phyloP scores from a whole-genome alignment of 2,329 filamentous ascomycete genomes.

The Purpureocillium takamizusanense region DNA sequence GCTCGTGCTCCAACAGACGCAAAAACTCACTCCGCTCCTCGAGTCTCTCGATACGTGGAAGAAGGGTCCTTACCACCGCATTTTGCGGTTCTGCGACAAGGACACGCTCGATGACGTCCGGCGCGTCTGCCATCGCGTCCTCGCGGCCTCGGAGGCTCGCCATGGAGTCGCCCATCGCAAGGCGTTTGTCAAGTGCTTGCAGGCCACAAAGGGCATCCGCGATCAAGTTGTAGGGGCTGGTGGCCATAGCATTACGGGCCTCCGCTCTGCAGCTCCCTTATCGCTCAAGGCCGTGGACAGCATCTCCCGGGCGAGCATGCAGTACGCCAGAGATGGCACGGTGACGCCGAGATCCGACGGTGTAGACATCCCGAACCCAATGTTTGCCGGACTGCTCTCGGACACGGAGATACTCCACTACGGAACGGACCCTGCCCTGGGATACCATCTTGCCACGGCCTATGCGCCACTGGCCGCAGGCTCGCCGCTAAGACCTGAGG shows the following conservation, averaged over 20 bases:
- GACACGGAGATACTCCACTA: conserved; percentile 32
- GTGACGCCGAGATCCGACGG: conserved; percentile 11
- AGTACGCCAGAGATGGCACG: conserved; percentile 27
- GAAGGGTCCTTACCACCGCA: conserved; percentile 29
- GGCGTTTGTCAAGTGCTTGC: conserved; percentile 10
- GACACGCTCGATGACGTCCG: conserved; percentile 32
- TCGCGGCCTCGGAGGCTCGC: conserved; percentile 9
- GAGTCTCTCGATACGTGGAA: conserved; percentile 34
- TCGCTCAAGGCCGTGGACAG: conserved; percentile 14
- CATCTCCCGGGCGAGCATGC: conserved; percentile 11
- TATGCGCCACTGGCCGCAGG: conserved; percentile 25
- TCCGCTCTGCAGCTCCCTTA: conserved; percentile 30
- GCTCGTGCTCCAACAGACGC: conserved; percentile 30
- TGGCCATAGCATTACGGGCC: conserved; percentile 15
- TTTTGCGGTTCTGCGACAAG: conserved; percentile 39
- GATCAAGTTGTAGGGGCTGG: conserved; percentile 7
- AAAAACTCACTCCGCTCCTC: conserved; percentile 30
- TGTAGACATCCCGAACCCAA: conserved; percentile 31
- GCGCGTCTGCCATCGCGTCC: conserved; percentile 24
- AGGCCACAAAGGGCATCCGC: conserved; percentile 9
- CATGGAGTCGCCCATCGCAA: conserved; percentile 4
- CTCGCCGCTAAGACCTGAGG: conserved; percentile 26
- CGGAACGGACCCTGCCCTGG: conserved; percentile 39
- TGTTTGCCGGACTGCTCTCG: conserved; percentile 27
- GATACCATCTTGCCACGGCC: conserved; percentile 48